phyloP scores from a whole-genome alignment of 2,329 filamentous ascomycete genomes.

The Lachnellula occidentalis region DNA sequence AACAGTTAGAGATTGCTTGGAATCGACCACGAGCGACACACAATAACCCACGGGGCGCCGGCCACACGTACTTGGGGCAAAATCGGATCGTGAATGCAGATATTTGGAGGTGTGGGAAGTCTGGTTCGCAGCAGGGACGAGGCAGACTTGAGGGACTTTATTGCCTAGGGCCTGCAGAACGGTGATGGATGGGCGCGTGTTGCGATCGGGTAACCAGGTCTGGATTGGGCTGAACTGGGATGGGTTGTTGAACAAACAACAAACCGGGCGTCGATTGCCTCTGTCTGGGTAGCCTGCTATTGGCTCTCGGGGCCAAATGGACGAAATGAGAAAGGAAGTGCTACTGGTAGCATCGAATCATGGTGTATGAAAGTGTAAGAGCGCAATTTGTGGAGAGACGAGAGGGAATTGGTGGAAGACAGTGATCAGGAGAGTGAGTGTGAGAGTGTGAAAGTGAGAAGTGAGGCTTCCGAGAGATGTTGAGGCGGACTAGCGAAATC shows the following conservation, averaged over 20 bases:
- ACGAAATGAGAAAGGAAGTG: slow-evolving; percentile 1
- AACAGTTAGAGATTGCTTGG: slow-evolving; percentile 10
- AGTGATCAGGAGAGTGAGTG: not conserved
- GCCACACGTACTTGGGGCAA: slow-evolving; percentile 12
- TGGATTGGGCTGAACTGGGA: no score
- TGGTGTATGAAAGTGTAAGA: not conserved
- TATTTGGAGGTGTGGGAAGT: slow-evolving; percentile 3
- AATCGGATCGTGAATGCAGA: slow-evolving; percentile 5
- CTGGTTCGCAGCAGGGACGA: slow-evolving; percentile 14
- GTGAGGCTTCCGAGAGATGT: slow-evolving; percentile 13
- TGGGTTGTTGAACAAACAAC: not conserved
- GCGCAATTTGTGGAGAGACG: not conserved
- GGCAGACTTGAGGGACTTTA: slow-evolving; percentile 21
- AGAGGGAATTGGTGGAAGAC: slow-evolving; percentile 1
- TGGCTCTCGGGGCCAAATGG: not conserved
- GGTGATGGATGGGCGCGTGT: slow-evolving; percentile 4
- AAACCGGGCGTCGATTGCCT: slow-evolving; percentile 8
- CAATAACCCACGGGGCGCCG: not conserved
- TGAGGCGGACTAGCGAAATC: slow-evolving; percentile 21
- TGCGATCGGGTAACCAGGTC: slow-evolving; percentile 6
- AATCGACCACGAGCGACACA: slow-evolving; percentile 3
- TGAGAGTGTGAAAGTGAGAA: slow-evolving; percentile 3
- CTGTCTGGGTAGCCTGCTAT: not conserved
- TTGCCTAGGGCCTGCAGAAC: slow-evolving; percentile 7
- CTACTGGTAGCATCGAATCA: slow-evolving; percentile 9